Percentiles rank a stretch among this genome's conserved stretches.
Conservation (phyloP, 2,329 filamentous ascomycete genomes). For the Waltergamsia citrina region DNA sequence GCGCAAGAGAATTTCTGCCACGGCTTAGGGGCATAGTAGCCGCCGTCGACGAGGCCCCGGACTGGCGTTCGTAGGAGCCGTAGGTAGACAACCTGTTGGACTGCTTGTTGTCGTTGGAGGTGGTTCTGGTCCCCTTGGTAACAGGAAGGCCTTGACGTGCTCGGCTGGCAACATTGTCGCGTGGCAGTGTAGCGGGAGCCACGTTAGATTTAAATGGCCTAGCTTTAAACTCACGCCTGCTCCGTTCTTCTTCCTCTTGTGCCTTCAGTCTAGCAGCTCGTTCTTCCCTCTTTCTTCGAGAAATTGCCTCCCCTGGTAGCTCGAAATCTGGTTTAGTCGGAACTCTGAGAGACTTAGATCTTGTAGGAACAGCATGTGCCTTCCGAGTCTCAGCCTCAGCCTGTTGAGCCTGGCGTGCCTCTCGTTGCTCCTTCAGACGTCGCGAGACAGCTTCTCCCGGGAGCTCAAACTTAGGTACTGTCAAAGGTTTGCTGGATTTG, state of each 20-base stretch:
- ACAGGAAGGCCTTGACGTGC: conserved; percentile 35
- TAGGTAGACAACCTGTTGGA: conserved; percentile 1
- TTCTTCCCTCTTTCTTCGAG: conserved; percentile 46
- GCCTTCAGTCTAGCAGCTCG: conserved; percentile 43
- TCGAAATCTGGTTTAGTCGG: conserved; percentile 48
- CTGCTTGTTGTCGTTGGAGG: conserved; percentile 6
- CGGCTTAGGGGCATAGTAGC: conserved; percentile 11
- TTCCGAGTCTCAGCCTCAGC: conserved; percentile 22
- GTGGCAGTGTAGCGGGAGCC: conserved; percentile 31
- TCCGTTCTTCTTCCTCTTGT: conserved; percentile 51
- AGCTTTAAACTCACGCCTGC: conserved; percentile 55
- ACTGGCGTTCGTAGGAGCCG: not conserved
- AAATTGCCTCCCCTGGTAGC: conserved; percentile 52
- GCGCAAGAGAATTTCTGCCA: conserved; percentile 15
- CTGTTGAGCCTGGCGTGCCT: conserved; percentile 36
- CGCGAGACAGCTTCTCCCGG: conserved; percentile 52
- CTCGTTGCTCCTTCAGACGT: conserved; percentile 47
- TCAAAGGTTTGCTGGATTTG: conserved; percentile 46
- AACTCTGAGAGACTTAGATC: conserved; percentile 41
- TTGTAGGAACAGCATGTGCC: conserved; percentile 26
- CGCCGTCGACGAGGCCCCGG: not conserved
- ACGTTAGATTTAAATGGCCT: conserved; percentile 40
- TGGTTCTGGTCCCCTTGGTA: conserved; percentile 11
- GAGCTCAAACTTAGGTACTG: conserved; percentile 49
- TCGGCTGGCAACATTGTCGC: conserved; percentile 49